Percentiles rank a stretch among this genome's conserved stretches.
These are phyloP conservation scores for Globisporangium ultimum DNA, from an alignment of 352 stramenopile genomes.

Conservation along the genomic window DNA sequence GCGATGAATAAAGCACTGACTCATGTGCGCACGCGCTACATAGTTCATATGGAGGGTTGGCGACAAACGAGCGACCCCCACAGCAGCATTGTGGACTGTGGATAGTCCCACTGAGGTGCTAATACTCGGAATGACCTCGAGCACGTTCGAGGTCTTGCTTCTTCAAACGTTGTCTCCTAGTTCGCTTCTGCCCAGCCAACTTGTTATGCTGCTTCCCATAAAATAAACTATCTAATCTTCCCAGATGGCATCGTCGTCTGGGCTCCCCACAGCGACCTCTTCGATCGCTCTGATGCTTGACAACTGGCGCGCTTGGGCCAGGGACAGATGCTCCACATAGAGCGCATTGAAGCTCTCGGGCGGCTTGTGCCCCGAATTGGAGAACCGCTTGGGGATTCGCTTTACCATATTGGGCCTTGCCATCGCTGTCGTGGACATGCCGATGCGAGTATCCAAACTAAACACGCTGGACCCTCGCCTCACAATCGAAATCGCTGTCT, in stretches of 20 bases:
- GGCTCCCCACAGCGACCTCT: slow-evolving; percentile 21
- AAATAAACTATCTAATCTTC: slow-evolving; percentile 2
- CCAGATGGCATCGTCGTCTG: slow-evolving; percentile 23
- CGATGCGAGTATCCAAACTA: not conserved
- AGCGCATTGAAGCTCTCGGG: slow-evolving; percentile 23
- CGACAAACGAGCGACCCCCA: too few species aligned
- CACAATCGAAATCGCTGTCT: not conserved
- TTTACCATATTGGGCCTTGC: slow-evolving; percentile 10
- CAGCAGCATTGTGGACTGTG: too few species aligned
- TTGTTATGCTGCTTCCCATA: too few species aligned
- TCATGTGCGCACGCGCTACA: too few species aligned
- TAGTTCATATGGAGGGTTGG: too few species aligned
- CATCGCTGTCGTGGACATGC: slow-evolving; percentile 15
- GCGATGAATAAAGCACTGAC: too few species aligned
- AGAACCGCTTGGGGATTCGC: slow-evolving; percentile 14
- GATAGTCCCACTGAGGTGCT: too few species aligned
- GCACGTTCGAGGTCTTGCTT: too few species aligned
- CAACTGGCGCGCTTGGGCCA: slow-evolving; percentile 31
- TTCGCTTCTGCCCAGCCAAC: too few species aligned
- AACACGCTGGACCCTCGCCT: not conserved
- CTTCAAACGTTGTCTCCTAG: too few species aligned
- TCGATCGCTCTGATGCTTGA: slow-evolving; percentile 24
- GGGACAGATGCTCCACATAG: slow-evolving; percentile 31
- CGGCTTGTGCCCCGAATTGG: slow-evolving; percentile 19
- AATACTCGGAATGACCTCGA: too few species aligned